phyloP scores from a whole-genome alignment of 2,329 filamentous ascomycete species.

The Fusarium anguioides region DNA sequence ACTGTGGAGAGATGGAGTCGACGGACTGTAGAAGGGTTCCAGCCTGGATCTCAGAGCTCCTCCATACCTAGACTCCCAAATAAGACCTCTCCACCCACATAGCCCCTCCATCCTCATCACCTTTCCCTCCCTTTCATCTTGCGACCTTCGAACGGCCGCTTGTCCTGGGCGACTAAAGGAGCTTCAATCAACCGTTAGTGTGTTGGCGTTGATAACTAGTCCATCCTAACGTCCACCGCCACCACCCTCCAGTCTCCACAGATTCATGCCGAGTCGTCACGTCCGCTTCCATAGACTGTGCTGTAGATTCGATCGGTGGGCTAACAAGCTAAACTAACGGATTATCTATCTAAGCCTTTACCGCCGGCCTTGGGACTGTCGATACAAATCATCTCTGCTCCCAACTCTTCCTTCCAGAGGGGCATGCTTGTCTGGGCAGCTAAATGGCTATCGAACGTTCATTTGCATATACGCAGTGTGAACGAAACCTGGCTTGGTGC shows the following conservation, averaged over 20 bases:
- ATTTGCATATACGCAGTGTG: constrained; percentile 56
- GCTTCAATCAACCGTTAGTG: constrained; percentile 46
- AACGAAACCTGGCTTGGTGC: constrained; percentile 59
- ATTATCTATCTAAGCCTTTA: constrained; percentile 27
- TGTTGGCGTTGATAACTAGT: constrained; percentile 46
- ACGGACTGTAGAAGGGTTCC: constrained; percentile 36
- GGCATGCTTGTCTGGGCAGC: constrained; percentile 10
- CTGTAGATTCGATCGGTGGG: constrained; percentile 31
- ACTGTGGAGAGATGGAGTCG: constrained; percentile 45
- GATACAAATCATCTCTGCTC: constrained; percentile 18
- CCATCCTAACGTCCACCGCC: constrained; percentile 43
- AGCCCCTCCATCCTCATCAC: constrained; percentile 47
- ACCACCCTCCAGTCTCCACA: constrained; percentile 45
- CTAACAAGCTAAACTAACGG: background rate
- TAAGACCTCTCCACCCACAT: constrained; percentile 49
- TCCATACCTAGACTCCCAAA: constrained; percentile 46
- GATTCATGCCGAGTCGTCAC: constrained; percentile 38
- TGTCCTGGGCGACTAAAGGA: constrained; percentile 42
- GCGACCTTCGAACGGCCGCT: constrained; percentile 41
- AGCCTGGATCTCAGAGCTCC: constrained; percentile 42
- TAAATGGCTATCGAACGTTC: constrained; percentile 61
- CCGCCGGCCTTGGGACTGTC: constrained; percentile 20
- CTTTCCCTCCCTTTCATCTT: constrained; percentile 41
- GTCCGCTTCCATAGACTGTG: constrained; percentile 30
- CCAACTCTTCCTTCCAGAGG: constrained; percentile 2